These are phyloP conservation scores for Pugionium cornutum DNA, from an alignment of 345 rosid genomes.

Conservation along the genomic window DNA sequence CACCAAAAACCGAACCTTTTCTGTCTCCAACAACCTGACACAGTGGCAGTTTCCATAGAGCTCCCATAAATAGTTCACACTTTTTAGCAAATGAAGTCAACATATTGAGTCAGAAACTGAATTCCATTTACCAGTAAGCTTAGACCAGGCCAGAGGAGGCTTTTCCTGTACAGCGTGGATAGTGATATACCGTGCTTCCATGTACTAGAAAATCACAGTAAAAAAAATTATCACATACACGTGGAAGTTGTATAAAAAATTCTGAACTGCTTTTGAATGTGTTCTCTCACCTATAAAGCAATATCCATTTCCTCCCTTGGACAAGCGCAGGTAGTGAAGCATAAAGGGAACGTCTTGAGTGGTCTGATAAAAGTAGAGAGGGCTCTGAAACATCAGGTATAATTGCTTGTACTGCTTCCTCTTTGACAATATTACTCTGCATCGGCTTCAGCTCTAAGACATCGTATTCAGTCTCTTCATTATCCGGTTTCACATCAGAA, in stretches of 20 bases:
- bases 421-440: constrained; percentile 45
- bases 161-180: constrained; percentile 85
- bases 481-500: constrained; percentile 44
- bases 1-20: constrained; percentile 93
- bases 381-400: constrained; percentile 71
- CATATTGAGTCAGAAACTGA: constrained; percentile 7
- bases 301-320: constrained; percentile 90
- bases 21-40: constrained; percentile 85
- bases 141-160: constrained; percentile 93
- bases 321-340: constrained; percentile 82
- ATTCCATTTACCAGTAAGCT: constrained; percentile 70
- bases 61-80: background rate
- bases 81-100: background rate
- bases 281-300: constrained; percentile 76
- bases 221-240: constrained; percentile 21
- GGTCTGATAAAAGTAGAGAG: constrained; percentile 74
- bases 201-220: constrained; percentile 54
- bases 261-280: constrained; percentile 1
- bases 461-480: constrained; percentile 45
- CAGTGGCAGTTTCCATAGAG: background rate
- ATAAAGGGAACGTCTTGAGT: constrained; percentile 58
- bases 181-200: constrained; percentile 98
- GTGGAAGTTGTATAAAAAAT: constrained; percentile 2
- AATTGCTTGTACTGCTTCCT: constrained; percentile 34
- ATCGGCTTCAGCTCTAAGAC: constrained; percentile 63